Evolutionary conservation across 2,329 filamentous ascomycete genomes (phyloP).

Genomic region (Venturia asperata): DNA sequence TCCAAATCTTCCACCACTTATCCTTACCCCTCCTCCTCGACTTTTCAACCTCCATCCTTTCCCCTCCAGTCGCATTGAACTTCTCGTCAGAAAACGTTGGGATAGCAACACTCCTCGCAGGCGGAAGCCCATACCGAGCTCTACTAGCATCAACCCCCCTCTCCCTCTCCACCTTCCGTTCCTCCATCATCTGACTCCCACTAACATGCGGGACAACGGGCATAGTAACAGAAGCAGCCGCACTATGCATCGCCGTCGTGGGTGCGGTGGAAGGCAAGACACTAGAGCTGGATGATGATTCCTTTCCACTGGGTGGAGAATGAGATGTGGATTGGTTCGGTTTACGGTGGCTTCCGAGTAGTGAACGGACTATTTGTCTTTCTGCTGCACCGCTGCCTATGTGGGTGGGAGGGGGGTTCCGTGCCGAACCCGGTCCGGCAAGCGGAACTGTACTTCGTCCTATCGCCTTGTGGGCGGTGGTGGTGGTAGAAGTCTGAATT

Average conservation of each 20-base stretch:
- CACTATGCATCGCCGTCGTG: background rate
- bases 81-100: background rate
- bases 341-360: background rate
- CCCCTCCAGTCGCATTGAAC: background rate
- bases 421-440: background rate
- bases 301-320: background rate
- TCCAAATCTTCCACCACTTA: constrained; percentile 14
- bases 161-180: background rate
- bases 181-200: background rate
- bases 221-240: background rate
- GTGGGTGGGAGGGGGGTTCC: background rate
- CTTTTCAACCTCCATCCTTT: background rate
- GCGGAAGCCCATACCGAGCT: background rate
- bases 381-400: background rate
- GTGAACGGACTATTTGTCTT: background rate
- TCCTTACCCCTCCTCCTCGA: background rate
- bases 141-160: background rate
- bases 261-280: background rate
- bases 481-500: background rate
- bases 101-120: background rate
- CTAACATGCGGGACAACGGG: background rate
- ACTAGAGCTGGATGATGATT: background rate
- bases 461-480: background rate
- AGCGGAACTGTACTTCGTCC: background rate
- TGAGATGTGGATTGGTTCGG: background rate